phyloP scores from a whole-genome alignment of 2,329 filamentous ascomycete genomes.

The Botrytis porri region DNA sequence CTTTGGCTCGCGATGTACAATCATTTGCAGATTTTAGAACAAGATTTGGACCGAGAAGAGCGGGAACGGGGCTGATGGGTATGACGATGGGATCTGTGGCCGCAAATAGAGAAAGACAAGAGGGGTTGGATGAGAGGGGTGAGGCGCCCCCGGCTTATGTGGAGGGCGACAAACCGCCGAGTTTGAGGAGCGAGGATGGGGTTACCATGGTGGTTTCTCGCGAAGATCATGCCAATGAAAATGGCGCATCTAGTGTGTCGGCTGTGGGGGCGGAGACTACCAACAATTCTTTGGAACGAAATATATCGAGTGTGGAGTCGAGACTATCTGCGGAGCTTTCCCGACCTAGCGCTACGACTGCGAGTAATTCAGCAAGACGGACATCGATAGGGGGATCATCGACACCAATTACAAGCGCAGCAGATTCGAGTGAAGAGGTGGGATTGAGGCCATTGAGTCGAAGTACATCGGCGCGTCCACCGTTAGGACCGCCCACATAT shows the following conservation, averaged over 20 bases:
- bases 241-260: not conserved
- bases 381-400: not conserved
- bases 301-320: constrained; percentile 1
- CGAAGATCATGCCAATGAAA: not conserved
- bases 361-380: not conserved
- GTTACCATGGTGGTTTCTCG: not conserved
- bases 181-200: constrained; percentile 21
- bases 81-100: constrained; percentile 14
- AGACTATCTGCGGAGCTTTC: constrained; percentile 10
- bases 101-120: constrained; percentile 37
- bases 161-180: constrained; percentile 34
- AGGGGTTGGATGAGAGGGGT: constrained; percentile 61
- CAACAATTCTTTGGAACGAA: not conserved
- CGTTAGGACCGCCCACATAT: constrained; percentile 30
- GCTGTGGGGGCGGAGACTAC: not conserved
- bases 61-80: constrained; percentile 8
- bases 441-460: constrained; percentile 24
- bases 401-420: constrained; percentile 4
- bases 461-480: not conserved
- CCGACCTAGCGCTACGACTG: not conserved
- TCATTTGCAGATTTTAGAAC: constrained; percentile 23
- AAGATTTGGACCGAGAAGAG: constrained; percentile 25
- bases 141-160: constrained; percentile 64
- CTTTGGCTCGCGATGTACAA: constrained; percentile 35
- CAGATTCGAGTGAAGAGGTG: constrained; percentile 14